phyloP scores from a whole-genome alignment of 331 rosid genomes.

The Quercus phellos region DNA sequence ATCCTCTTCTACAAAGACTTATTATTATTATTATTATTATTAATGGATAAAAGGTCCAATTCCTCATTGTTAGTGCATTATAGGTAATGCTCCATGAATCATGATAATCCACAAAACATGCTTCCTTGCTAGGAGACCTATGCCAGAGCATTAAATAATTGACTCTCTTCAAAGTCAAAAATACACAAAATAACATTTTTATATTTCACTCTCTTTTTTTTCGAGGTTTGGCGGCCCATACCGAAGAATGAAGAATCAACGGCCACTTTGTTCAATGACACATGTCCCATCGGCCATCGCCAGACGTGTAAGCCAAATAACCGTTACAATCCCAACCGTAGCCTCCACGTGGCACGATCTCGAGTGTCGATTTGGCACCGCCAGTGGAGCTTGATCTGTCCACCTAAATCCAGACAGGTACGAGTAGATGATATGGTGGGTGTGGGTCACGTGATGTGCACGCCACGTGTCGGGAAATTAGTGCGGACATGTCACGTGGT shows the following conservation, averaged over 20 bases:
- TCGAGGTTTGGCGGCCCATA: not conserved
- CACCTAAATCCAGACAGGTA: slow-evolving; percentile 29
- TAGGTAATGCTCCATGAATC: not conserved
- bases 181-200: not conserved
- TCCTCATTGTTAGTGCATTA: not conserved
- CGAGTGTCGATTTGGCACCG: slow-evolving; percentile 25
- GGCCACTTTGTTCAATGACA: not conserved
- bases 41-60: not conserved
- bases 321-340: not conserved
- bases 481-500: slow-evolving; percentile 15
- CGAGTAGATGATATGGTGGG: not conserved
- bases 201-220: not conserved
- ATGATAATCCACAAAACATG: slow-evolving; percentile 31
- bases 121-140: slow-evolving; percentile 15
- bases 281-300: not conserved
- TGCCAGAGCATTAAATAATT: slow-evolving; percentile 1
- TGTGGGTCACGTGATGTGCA: slow-evolving; percentile 23
- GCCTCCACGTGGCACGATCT: slow-evolving; percentile 25
- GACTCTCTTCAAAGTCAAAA: slow-evolving; percentile 23
- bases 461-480: slow-evolving; percentile 35
- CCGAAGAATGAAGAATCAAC: not conserved
- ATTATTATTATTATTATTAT: not conserved
- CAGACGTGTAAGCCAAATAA: slow-evolving; percentile 41
- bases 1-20: not conserved
- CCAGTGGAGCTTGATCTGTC: slow-evolving; percentile 13